phyloP scores from a whole-genome alignment of 2,329 filamentous ascomycete species.

The Stenocarpella maydis region DNA sequence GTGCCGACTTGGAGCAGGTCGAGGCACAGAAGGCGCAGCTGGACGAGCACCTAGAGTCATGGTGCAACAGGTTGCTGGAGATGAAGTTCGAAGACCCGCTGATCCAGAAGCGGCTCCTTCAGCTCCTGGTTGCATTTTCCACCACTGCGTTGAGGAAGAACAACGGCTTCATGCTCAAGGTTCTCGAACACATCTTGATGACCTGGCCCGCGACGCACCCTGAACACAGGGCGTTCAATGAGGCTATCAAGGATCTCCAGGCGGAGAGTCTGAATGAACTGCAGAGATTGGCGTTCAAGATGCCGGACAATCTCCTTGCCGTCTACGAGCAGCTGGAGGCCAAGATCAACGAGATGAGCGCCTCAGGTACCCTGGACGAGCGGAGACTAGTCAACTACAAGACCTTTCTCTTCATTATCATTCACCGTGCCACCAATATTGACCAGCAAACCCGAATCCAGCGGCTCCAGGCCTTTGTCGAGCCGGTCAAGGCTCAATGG shows the following conservation, averaged over 20 bases:
- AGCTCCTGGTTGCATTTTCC: slow-evolving; percentile 85
- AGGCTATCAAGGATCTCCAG: slow-evolving; percentile 90
- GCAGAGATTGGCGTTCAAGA: slow-evolving; percentile 86
- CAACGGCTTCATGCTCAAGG: slow-evolving; percentile 83
- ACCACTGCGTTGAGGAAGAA: slow-evolving; percentile 81
- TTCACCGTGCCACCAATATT: slow-evolving; percentile 84
- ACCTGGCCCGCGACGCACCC: slow-evolving; percentile 79
- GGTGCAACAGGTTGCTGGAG: slow-evolving; percentile 76
- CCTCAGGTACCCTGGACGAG: slow-evolving; percentile 77
- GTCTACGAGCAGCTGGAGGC: slow-evolving; percentile 89
- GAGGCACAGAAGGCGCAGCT: slow-evolving; percentile 64
- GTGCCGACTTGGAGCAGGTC: slow-evolving; percentile 33
- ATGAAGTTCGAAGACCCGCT: slow-evolving; percentile 84
- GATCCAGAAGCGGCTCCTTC: slow-evolving; percentile 81
- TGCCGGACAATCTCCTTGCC: slow-evolving; percentile 86
- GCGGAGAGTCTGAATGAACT: slow-evolving; percentile 85
- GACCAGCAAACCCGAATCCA: slow-evolving; percentile 74
- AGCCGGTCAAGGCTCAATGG: slow-evolving; percentile 86
- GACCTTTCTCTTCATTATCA: slow-evolving; percentile 92
- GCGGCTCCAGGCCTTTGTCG: slow-evolving; percentile 78
- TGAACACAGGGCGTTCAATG: slow-evolving; percentile 77
- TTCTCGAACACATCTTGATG: slow-evolving; percentile 89
- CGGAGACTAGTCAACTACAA: slow-evolving; percentile 86
- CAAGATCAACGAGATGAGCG: slow-evolving; percentile 82
- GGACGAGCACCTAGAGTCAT: slow-evolving; percentile 71